A percentile compares a stretch with the other conserved stretches of the same genome.
Conservation (phyloP, 805 yeast species). For the Osmozyma mogii region DNA sequence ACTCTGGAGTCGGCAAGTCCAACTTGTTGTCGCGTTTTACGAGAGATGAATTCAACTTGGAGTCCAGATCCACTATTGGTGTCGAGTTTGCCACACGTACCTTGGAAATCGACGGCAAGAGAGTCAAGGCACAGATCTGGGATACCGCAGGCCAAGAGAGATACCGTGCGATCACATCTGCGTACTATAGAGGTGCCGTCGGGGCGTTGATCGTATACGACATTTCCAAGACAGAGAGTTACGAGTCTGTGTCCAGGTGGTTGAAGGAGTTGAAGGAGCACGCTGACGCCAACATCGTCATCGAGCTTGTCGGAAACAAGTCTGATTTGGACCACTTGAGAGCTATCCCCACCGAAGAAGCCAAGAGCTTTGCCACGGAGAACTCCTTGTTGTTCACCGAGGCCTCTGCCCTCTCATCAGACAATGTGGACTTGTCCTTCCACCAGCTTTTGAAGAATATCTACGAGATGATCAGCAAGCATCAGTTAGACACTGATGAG, state of each 20-base stretch:
- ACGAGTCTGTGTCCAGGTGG: slow-evolving; percentile 84
- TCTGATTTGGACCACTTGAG: slow-evolving; percentile 86
- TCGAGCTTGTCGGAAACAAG: slow-evolving; percentile 89
- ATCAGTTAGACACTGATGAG: slow-evolving; percentile 84
- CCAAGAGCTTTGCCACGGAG: slow-evolving; percentile 87
- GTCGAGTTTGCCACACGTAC: slow-evolving; percentile 98
- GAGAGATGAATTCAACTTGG: slow-evolving; percentile 90
- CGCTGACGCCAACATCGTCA: slow-evolving; percentile 91
- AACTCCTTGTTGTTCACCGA: slow-evolving; percentile 90
- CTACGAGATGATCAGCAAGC: slow-evolving; percentile 89
- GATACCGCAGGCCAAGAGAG: slow-evolving; percentile 99
- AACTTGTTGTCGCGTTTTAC: slow-evolving; percentile 90
- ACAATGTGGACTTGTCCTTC: slow-evolving; percentile 92
- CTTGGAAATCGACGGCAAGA: slow-evolving; percentile 74
- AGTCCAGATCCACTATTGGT: slow-evolving; percentile 91
- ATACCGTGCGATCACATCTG: slow-evolving; percentile 95
- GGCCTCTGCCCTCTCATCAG: slow-evolving; percentile 89
- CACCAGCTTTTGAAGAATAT: slow-evolving; percentile 88
- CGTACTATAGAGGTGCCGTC: slow-evolving; percentile 96
- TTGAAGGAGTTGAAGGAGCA: slow-evolving; percentile 83
- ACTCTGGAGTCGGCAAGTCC: slow-evolving; percentile 95
- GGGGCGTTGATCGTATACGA: slow-evolving; percentile 96
- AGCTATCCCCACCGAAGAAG: slow-evolving; percentile 97
- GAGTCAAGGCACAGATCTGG: slow-evolving; percentile 91
- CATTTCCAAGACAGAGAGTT: slow-evolving; percentile 82